Evolutionary conservation across 257 asterid genomes (phyloP).

Genomic region (Nicotiana attenuata): DNA sequence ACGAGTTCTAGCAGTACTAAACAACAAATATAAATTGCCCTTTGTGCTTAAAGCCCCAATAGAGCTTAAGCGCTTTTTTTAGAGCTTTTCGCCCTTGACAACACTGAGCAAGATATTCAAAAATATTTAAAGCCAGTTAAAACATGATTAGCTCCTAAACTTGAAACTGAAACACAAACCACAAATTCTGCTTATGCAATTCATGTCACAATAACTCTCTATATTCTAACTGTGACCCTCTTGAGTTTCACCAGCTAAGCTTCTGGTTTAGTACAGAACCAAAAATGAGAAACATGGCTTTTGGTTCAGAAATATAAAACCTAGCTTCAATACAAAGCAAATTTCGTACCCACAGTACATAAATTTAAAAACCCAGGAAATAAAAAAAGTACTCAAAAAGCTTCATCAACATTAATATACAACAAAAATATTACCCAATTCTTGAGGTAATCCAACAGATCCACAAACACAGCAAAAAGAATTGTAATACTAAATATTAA

Average conservation of each 20-base stretch:
- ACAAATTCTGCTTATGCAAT: not conserved
- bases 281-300: not conserved
- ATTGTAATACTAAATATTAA: not conserved
- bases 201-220: not conserved
- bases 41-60: too few relatives aligned
- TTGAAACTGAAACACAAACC: not conserved
- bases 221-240: not conserved
- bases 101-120: not conserved
- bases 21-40: too few relatives aligned
- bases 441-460: not conserved
- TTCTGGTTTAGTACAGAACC: not conserved
- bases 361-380: not conserved
- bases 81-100: too few relatives aligned
- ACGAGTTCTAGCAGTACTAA: too few relatives aligned
- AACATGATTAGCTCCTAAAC: not conserved
- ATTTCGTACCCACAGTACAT: not conserved
- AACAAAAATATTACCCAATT: not conserved
- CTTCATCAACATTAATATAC: not conserved
- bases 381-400: not conserved
- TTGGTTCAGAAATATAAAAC: not conserved
- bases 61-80: too few relatives aligned
- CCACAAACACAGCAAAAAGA: not conserved
- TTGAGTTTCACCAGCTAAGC: not conserved
- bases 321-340: not conserved
- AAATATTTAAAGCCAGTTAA: not conserved